Base-by-base conservation (phyloP, 1,284 basidiomycete species). In the Pterulicium gracile region DNA sequence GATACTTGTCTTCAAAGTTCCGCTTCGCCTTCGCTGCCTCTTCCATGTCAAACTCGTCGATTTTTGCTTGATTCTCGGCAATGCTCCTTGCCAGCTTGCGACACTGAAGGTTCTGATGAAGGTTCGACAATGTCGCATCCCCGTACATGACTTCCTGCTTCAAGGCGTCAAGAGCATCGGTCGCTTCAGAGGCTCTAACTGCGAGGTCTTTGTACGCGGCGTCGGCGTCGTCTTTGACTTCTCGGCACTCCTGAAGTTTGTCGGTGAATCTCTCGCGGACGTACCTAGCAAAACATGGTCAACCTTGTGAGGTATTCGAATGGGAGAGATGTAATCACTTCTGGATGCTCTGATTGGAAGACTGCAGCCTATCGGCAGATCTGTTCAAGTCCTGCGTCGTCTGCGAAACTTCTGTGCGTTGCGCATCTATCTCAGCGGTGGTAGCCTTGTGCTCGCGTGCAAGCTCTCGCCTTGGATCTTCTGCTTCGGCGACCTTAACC, bases 21-120 rank as follows among this genome's bases (percentile, higher is more conserved):
- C 81, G 73, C 56, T 83, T 81, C 15, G 85, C 85, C 58, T 77
- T 83, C 7, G 79, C 83, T 2, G 89, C 88, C 49, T 77, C 79
- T 53, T 92, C 89, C 62, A 96, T 73, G 61, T 94, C 87, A 49
- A 80, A 73, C 12, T 67, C 66, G 21, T 81, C 79, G 47, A 97
- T 85, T 62, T 94, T 77, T 13, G 69, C 69, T 55, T 90, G 77
- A 7, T 86, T 79, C 0, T 68, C 68, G 20, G 68, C 67, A 17
- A 96, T 84, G 43, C 88, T 79, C 47, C 71, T 70, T 49, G 72
- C 69, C 41, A 92, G 70, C 56, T 77, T 76, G 44, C 91, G 73
- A 51, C 88, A 79, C 5, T 87, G 81, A 40, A 94, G 68, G 59
- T 98, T 99, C 60, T 92, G 87, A 50, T 83, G 79, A 52, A 97